These are phyloP conservation scores for Rhodotorula taiwanensis DNA, from an alignment of 768 basidiomycete species.

Conservation along the genomic window DNA sequence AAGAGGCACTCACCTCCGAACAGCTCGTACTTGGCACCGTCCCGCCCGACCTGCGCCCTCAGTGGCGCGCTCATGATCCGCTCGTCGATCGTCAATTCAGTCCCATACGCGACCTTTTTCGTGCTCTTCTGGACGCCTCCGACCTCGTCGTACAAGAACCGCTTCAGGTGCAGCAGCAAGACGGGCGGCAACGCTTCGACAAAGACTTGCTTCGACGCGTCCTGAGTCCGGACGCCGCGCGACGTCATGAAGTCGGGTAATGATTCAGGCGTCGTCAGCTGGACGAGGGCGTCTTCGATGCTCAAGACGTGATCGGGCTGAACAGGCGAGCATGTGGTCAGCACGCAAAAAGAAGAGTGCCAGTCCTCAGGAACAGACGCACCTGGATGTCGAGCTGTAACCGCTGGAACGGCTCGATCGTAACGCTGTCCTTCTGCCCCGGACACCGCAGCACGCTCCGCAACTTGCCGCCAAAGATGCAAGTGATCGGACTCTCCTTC, in stretches of 20 bases:
- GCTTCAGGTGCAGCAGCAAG: conserved; percentile 79
- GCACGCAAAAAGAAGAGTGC: neutral
- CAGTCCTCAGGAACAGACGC: conserved; percentile 7
- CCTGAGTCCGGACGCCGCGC: conserved; percentile 56
- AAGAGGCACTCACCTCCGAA: conserved; percentile 45
- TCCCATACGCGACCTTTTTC: conserved; percentile 70
- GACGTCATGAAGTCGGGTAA: conserved; percentile 62
- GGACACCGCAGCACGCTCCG: conserved; percentile 74
- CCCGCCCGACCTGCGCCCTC: conserved; percentile 50
- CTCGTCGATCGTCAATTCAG: conserved; percentile 65
- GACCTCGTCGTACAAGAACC: conserved; percentile 76
- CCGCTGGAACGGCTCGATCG: conserved; percentile 86
- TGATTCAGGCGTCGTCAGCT: conserved; percentile 69
- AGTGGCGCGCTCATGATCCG: conserved; percentile 50
- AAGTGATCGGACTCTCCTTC: conserved; percentile 76
- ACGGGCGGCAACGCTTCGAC: conserved; percentile 78
- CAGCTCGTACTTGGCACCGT: conserved; percentile 49
- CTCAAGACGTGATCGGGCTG: conserved; percentile 67
- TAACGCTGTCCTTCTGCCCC: conserved; percentile 70
- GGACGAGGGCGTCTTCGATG: conserved; percentile 72
- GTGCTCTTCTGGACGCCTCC: conserved; percentile 73
- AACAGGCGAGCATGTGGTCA: neutral
- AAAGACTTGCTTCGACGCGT: conserved; percentile 65
- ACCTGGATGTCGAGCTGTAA: conserved; percentile 85
- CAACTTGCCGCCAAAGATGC: conserved; percentile 89